Evolutionary conservation across 2,329 filamentous ascomycete genomes (phyloP).

Genomic region (Leptographium lundbergii): DNA sequence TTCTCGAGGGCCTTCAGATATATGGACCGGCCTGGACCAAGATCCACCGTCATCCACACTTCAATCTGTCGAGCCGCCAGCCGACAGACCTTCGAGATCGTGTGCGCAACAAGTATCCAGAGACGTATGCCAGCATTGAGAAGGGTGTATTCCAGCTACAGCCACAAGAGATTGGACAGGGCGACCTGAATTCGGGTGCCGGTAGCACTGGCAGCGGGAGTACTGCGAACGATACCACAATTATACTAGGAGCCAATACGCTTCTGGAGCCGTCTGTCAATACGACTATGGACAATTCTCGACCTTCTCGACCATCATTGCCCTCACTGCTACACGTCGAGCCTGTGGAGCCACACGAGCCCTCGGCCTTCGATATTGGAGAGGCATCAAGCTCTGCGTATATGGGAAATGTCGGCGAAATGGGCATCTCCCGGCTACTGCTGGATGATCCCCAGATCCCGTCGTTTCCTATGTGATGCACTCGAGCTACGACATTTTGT

Average conservation of each 20-base stretch:
- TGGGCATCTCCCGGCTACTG: slow-evolving; percentile 49
- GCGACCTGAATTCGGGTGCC: not conserved
- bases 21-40: slow-evolving; percentile 55
- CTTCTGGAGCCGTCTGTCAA: slow-evolving; percentile 39
- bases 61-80: slow-evolving; percentile 44
- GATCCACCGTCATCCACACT: slow-evolving; percentile 47
- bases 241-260: slow-evolving; percentile 20
- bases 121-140: slow-evolving; percentile 43
- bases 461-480: not conserved
- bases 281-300: slow-evolving; percentile 34
- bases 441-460: slow-evolving; percentile 25
- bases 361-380: slow-evolving; percentile 30
- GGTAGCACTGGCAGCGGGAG: not conserved
- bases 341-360: slow-evolving; percentile 14
- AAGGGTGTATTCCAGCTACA: slow-evolving; percentile 37
- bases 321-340: slow-evolving; percentile 18
- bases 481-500: not conserved
- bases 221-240: not conserved
- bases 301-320: slow-evolving; percentile 29
- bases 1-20: slow-evolving; percentile 43
- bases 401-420: slow-evolving; percentile 35
- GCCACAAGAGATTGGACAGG: slow-evolving; percentile 15
- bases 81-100: slow-evolving; percentile 52
- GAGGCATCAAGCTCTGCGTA: slow-evolving; percentile 27
- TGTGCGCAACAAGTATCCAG: slow-evolving; percentile 50